A percentile compares a stretch with the other conserved stretches of the same genome.
Evolutionary conservation across 225 moss, liverwort and hornwort species (phyloP).

Genomic region (Bryoerythrophyllum caledonicum): DNA sequence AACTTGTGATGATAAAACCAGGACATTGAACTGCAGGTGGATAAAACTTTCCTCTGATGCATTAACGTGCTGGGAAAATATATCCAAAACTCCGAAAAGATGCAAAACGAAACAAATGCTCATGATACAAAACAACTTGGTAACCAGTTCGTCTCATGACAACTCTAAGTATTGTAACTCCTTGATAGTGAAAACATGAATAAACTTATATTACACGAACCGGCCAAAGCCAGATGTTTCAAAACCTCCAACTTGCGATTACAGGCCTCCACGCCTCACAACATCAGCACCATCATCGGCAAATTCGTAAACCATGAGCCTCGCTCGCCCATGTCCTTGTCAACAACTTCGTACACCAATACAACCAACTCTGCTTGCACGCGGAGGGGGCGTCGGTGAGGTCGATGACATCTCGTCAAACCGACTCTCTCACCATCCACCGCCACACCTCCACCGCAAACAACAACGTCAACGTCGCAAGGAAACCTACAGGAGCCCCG

Average conservation of each 20-base stretch:
- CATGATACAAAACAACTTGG: too few species aligned
- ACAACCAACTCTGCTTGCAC: constrained; percentile 18
- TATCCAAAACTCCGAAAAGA: too few species aligned
- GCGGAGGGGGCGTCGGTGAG: constrained; percentile 23
- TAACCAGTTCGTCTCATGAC: too few species aligned
- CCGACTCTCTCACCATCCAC: constrained; percentile 27
- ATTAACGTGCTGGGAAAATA: too few species aligned
- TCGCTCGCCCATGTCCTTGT: neutral
- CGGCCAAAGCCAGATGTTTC: neutral
- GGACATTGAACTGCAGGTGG: too few species aligned
- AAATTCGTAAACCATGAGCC: neutral
- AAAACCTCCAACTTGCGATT: neutral
- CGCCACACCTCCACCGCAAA: constrained; percentile 3
- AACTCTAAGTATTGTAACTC: too few species aligned
- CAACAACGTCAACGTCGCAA: neutral
- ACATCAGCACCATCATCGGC: neutral
- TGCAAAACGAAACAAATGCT: too few species aligned
- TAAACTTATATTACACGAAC: too few species aligned
- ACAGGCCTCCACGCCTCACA: too few species aligned
- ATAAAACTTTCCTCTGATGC: too few species aligned
- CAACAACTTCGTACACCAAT: neutral
- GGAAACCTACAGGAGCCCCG: neutral
- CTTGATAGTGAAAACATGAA: neutral
- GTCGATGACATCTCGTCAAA: constrained; percentile 24
- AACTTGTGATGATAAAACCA: too few species aligned